Base-by-base conservation (phyloP, 2,329 filamentous ascomycete species). In the Aciculosporium take region DNA sequence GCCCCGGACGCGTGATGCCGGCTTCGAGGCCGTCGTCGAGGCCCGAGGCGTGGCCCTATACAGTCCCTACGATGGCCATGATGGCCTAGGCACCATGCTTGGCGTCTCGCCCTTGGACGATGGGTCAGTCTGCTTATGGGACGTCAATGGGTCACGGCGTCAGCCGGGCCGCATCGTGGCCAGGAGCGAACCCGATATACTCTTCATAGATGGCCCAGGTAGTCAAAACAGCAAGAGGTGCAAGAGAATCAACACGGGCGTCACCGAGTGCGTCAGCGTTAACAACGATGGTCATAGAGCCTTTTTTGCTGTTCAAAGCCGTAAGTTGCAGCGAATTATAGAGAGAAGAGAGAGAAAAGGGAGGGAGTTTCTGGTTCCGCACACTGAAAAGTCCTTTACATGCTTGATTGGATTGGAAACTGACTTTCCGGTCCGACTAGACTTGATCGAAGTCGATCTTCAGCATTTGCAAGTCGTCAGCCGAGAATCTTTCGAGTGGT, bases 41-140 rank as follows among this genome's bases (percentile, higher is more conserved):
- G 77, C 79, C 6, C 78, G 82, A 29, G 87, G 87, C 0, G 67
- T 87, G 50, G 84, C 81, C 0, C 55, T 91, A 7, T 79, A 81
- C 50, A 64, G 61, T 18, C 66, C 68, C 1, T 68, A 67, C 27
- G 62, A 67, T n/a, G 61, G 72, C 15, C 66, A 73, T 20, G 66
- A 71, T 13, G 53, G 54, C 3, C 41, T 51, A 13, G 63, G 61
- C 24, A 63, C 62, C 3, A 47, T 69, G 46, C 66, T 79, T 41
- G 77, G 84, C 0, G 71, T 94, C 13, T 80, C 82, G 0, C 85
- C 87, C 2, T 65, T 94, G 7, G 85, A 93, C 44, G 84, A 95
- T 55, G 87, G 87, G 0, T 86, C 84, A 39, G 72, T 95, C n/a
- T 84, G 81, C 50, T 62, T 94, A 6, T 95, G 87, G 87, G 83